These are phyloP conservation scores for Epicoccum sorghinum DNA, from an alignment of 2,329 filamentous ascomycete species.

Conservation along the genomic window DNA sequence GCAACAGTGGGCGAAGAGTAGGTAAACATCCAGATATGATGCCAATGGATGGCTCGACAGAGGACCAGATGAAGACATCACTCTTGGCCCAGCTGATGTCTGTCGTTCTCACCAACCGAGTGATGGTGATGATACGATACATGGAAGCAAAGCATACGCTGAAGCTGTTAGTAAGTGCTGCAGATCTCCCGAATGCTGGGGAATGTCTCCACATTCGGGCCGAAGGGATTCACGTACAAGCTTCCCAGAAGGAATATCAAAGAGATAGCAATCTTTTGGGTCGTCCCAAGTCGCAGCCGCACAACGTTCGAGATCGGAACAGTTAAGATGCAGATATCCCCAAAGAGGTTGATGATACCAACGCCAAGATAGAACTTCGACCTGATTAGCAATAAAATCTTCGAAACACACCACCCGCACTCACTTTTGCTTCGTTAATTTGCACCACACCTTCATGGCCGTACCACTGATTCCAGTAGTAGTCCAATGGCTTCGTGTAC, in stretches of 20 bases:
- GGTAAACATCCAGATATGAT: constrained; percentile 36
- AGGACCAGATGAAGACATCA: constrained; percentile 38
- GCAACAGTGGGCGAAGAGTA: constrained; percentile 29
- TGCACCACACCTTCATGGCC: constrained; percentile 21
- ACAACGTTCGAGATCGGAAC: constrained; percentile 19
- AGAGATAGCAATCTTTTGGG: constrained; percentile 32
- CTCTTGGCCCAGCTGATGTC: constrained; percentile 37
- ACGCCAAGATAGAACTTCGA: constrained; percentile 31
- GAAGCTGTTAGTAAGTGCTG: background rate
- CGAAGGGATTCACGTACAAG: constrained; percentile 23
- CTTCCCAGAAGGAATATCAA: constrained; percentile 34
- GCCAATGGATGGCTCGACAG: constrained; percentile 33
- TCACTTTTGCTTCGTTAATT: constrained; percentile 30
- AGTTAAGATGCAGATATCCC: constrained; percentile 26
- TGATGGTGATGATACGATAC: constrained; percentile 35
- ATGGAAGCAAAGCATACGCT: constrained; percentile 36
- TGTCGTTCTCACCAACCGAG: constrained; percentile 21
- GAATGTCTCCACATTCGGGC: background rate
- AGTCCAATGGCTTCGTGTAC: constrained; percentile 23
- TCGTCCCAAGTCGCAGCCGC: constrained; percentile 21
- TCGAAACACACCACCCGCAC: background rate
- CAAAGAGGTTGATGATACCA: constrained; percentile 34
- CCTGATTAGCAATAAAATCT: background rate
- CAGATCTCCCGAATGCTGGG: background rate
- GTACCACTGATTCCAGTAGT: constrained; percentile 32